Percentiles rank a stretch among this genome's conserved stretches.
phyloP scores from a whole-genome alignment of 345 rosid species.

The Hibiscus trionum region DNA sequence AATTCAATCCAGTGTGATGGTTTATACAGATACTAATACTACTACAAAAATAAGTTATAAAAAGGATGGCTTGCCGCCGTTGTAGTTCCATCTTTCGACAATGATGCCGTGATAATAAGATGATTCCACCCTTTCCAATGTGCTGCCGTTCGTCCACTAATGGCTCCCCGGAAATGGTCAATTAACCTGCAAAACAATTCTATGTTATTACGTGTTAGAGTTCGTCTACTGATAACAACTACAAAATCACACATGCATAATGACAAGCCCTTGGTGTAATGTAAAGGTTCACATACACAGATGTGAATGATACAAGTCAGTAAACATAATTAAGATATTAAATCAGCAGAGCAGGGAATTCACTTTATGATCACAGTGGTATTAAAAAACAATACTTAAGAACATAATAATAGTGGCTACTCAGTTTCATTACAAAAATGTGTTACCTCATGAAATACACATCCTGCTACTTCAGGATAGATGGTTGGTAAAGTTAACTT shows the following conservation, averaged over 20 bases:
- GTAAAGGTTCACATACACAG: neutral
- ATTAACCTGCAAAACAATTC: conserved; percentile 1
- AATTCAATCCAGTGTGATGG: neutral
- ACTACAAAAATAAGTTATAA: neutral
- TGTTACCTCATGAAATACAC: conserved; percentile 17
- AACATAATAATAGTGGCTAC: neutral
- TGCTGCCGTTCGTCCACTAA: neutral
- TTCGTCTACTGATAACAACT: too few species aligned
- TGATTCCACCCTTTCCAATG: neutral
- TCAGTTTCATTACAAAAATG: neutral
- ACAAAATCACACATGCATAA: neutral
- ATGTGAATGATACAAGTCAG: neutral
- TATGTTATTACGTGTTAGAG: neutral
- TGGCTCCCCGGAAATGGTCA: neutral
- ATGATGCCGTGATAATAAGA: neutral
- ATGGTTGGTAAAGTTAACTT: conserved; percentile 15
- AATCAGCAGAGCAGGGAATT: neutral
- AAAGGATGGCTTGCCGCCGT: neutral
- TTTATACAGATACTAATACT: neutral
- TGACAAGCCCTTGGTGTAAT: neutral
- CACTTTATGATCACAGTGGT: neutral
- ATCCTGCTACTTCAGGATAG: conserved; percentile 1
- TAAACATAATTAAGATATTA: neutral
- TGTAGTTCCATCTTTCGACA: neutral
- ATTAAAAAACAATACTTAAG: neutral